Percentiles rank a stretch among this genome's conserved stretches.
These are phyloP conservation scores for Fusarium camptoceras DNA, from an alignment of 2,329 filamentous ascomycete genomes.

Conservation along the genomic window DNA sequence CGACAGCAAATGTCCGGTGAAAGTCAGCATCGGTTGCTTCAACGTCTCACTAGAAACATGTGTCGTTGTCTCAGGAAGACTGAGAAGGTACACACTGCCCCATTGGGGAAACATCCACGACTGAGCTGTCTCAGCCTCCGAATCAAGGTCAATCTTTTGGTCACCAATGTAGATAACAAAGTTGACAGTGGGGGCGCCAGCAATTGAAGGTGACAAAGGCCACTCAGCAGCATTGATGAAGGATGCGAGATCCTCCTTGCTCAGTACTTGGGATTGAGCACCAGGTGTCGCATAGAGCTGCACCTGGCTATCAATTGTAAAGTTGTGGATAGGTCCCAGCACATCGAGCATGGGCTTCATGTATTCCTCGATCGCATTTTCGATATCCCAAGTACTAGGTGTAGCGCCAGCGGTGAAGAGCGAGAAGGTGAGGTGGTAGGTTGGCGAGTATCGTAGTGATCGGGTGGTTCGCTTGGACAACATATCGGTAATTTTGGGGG, in stretches of 20 bases:
- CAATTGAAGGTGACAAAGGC: slow-evolving; percentile 95
- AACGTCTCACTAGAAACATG: slow-evolving; percentile 75
- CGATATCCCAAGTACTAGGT: slow-evolving; percentile 92
- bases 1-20: slow-evolving; percentile 89
- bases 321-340: slow-evolving; percentile 87
- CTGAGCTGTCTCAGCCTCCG: slow-evolving; percentile 63
- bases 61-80: slow-evolving; percentile 54
- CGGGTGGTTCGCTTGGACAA: slow-evolving; percentile 80
- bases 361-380: slow-evolving; percentile 82
- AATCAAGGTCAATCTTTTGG: slow-evolving; percentile 71
- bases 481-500: slow-evolving; percentile 65
- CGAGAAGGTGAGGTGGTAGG: slow-evolving; percentile 96
- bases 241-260: slow-evolving; percentile 87
- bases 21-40: slow-evolving; percentile 85
- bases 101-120: slow-evolving; percentile 96
- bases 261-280: slow-evolving; percentile 73
- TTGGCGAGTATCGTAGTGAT: slow-evolving; percentile 90
- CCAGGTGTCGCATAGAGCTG: slow-evolving; percentile 87
- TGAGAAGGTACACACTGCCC: slow-evolving; percentile 77
- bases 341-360: slow-evolving; percentile 84
- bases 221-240: slow-evolving; percentile 99
- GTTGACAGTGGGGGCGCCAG: slow-evolving; percentile 92
- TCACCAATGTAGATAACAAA: slow-evolving; percentile 92
- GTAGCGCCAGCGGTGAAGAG: slow-evolving; percentile 83
- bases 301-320: slow-evolving; percentile 95